Evolutionary conservation across 805 yeast species (phyloP), one percentile per base, ranked within the genome.

Genomic region (Yarrowia keelungensis): DNA sequence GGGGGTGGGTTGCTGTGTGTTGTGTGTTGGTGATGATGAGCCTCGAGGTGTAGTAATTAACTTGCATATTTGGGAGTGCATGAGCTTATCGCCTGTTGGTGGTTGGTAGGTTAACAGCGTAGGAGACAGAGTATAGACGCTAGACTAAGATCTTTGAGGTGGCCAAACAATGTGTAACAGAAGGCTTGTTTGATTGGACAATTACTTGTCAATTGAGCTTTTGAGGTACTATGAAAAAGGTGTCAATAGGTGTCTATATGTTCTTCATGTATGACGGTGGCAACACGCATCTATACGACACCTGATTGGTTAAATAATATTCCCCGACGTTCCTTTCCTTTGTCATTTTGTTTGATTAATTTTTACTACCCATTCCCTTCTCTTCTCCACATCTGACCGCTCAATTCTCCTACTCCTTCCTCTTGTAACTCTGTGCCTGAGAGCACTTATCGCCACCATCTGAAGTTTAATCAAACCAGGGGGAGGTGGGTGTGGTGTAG

Each of bases 61-160:
- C 64, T 56, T 56, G 59, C 59, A 53, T 53, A 53, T 53, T 51
- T 53, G 59, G 59, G 59, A 53, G 59, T 53, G 59, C 59, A 38
- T 53, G 56, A 51, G 56, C 56, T 51, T 51, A 51, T 51, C 56
- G 56, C 39, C 22, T 32, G 9, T 39, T 39, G 39, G 39, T 15
- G 39, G 38, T 49, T 49, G 54, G 54, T n/a, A 15, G 38, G 54
- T 26, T 26, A 5, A 26, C 7, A 26, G 32, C 32, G 7, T 26
- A 26, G 7, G 32, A 26, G 32, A 26, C 32, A 26, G 32, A 26
- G 32, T 26, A 26, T 26, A 26, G 32, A 26, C 32, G 7, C 32
- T 26, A 26, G 32, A 26, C 22, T 3, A 16, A 16, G 26, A 9
- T 4, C 19, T 5, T 42, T 16, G 47, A 43, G 8, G 47, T 16